Evolutionary conservation across 768 basidiomycete genomes (phyloP), one percentile per base, ranked within the genome.

Genomic region (Leccinum aurantiacum): DNA sequence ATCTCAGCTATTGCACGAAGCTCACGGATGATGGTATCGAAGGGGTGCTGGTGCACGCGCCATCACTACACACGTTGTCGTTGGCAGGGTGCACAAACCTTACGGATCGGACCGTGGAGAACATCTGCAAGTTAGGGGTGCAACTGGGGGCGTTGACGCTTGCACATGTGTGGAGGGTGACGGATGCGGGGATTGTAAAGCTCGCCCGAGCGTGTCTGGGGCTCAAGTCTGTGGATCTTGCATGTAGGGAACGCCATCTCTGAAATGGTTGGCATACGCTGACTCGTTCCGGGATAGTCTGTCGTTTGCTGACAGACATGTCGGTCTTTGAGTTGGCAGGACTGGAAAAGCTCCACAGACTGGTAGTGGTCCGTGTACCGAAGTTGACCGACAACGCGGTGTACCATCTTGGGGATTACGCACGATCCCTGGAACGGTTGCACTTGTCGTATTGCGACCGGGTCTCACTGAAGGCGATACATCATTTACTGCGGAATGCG

Each of bases 391-490:
- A 95, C 74, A 85, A 90, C 67, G 90, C 87, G 6, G 76, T 95
- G 51, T 86, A 86, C 74, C 80, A 89, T 24, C 81, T 96, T 9
- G 90, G 87, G 14, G 90, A 92, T 65, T 85, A 92, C 73, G 83
- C 79, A 37, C 77, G 69, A 31, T 79, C 79, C 35, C 78, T 97
- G 65, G 91, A 94, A 68, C 84, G 92, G 25, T 79, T 96, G 52
- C 89, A 97, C 68, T 75, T 98, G 38, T 90, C 91, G 29, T 92
- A 93, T 70, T 98, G 95, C 76, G 87, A 89, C 65, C 81, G 85
- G 58, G 76, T 98, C 57, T 86, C 89, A 27, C 82, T 95, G 41
- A 82, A 86, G 47, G 90, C 91, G 9, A 76, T 93, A 33, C 89
- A 91, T 62, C 79, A 83, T 52, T 74, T 95, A 14, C 72, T 95